Conservation (phyloP, 208 protist species). For the Herpetomonas tarakana region DNA sequence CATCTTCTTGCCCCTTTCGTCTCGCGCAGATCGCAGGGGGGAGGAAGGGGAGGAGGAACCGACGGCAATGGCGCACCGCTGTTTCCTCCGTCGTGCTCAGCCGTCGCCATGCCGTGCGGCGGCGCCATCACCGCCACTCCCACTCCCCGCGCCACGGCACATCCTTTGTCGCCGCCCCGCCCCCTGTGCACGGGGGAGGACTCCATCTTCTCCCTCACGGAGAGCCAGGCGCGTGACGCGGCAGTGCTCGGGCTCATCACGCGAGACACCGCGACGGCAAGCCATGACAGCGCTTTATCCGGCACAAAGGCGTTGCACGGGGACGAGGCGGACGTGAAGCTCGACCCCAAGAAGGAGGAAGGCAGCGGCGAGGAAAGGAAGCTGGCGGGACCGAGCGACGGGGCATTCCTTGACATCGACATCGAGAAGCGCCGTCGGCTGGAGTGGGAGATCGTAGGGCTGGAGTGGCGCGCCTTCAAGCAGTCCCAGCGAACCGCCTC, state of each 20-base stretch:
- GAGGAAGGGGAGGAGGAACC: no score
- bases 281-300: background rate
- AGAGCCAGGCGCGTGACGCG: constrained; percentile 34
- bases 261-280: constrained; percentile 11
- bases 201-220: constrained; percentile 60
- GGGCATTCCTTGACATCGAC: no score
- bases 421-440: constrained; percentile 18
- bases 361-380: constrained; percentile 5
- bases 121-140: constrained; percentile 5
- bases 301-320: background rate
- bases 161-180: constrained; percentile 33
- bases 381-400: no score
- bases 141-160: constrained; percentile 6
- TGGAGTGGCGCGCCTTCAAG: constrained; percentile 73
- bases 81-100: no score
- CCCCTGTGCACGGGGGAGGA: constrained; percentile 51
- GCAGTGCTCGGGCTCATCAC: constrained; percentile 25
- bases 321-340: constrained; percentile 1
- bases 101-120: constrained; percentile 4
- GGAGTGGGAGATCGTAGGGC: constrained; percentile 49
- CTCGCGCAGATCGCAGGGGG: background rate
- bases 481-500: constrained; percentile 62
- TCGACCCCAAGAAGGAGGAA: background rate
- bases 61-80: background rate
- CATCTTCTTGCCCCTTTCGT: background rate